phyloP scores from a whole-genome alignment of 2,329 filamentous ascomycete genomes.

The Coleophoma cylindrospora region DNA sequence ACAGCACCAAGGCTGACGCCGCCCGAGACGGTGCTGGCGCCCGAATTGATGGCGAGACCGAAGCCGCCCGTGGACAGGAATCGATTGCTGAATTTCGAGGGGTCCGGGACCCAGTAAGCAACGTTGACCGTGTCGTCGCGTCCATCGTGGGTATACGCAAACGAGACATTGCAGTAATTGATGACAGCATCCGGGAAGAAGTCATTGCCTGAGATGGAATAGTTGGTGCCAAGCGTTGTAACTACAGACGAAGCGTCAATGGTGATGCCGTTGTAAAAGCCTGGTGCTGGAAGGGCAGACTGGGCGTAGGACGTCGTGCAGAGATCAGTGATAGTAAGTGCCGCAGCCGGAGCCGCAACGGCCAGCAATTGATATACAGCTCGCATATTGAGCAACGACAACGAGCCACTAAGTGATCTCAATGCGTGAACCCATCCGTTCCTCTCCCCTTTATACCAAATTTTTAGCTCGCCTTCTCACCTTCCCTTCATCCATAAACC shows the following conservation, averaged over 20 bases:
- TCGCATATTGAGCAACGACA: not conserved
- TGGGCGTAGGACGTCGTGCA: not conserved
- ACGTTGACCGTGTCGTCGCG: slow-evolving; percentile 27
- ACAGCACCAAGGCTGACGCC: slow-evolving; percentile 41
- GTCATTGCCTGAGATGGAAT: slow-evolving; percentile 22
- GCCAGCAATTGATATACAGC: not conserved
- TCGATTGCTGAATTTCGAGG: slow-evolving; percentile 34
- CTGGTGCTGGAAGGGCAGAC: not conserved
- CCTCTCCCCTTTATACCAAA: not conserved
- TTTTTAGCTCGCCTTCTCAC: not conserved
- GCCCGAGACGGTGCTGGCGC: slow-evolving; percentile 26
- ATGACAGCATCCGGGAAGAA: slow-evolving; percentile 25
- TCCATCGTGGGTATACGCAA: slow-evolving; percentile 37
- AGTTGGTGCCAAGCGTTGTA: slow-evolving; percentile 29
- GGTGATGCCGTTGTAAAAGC: slow-evolving; percentile 5
- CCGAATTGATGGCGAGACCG: slow-evolving; percentile 37
- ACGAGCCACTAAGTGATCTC: not conserved
- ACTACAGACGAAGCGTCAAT: slow-evolving; percentile 29
- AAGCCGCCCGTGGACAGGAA: slow-evolving; percentile 39
- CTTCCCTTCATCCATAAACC: not conserved
- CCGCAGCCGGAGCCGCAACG: not conserved
- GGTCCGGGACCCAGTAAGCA: slow-evolving; percentile 35
- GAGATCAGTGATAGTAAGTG: not conserved
- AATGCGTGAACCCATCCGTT: not conserved
- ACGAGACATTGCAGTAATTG: slow-evolving; percentile 38